Base-by-base conservation (phyloP, 768 basidiomycete species). In the Macrolepiota dolichaula region DNA sequence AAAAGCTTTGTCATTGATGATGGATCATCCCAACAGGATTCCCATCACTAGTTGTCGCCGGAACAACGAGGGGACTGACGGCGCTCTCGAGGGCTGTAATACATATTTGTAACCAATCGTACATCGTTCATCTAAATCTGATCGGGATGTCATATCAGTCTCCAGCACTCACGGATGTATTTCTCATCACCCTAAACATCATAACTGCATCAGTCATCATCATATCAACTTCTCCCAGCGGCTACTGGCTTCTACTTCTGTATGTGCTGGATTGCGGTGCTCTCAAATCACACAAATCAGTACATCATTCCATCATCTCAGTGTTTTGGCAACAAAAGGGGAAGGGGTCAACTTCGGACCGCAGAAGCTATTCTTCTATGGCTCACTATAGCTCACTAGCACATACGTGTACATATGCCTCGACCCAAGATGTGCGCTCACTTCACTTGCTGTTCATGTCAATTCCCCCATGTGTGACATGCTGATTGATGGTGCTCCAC, bases 141-240 rank as follows among this genome's bases (percentile, higher is more conserved):
- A 59, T 59, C 49, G 57, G 49, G 57, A 52, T 25, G 38, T 32
- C 29, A 50, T 57, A 44, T 46, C 42, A 46, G n/a, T 25, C 50
- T 59, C 57, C 57, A 59, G 38, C 35, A 52, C 57, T 19, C 57
- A 59, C 57, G 57, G 57, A 59, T 36, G 49, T 38, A 59, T 52
- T 59, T 38, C 51, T 59, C 57, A 59, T 59, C 57, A 59, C 13
- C 27, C 32, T 57, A 51, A 44, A 27, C 38, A 37, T n/a, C 57
- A 59, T 59, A 50, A 40, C 25, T 51, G 6, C 57, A 51, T 59
- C 57, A 57, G n/a, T 17, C 55, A 46, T 47, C 44, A 32, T 47
- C 44, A 32, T 32, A 59, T 52, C 49, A 59, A 6, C 50, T 59
- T 52, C 57, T 51, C 35, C 19, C 22, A 29, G 35, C 35, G 46